Conservation (phyloP, 371 early-diverging fungal genomes). For the Mortierella sp. region DNA sequence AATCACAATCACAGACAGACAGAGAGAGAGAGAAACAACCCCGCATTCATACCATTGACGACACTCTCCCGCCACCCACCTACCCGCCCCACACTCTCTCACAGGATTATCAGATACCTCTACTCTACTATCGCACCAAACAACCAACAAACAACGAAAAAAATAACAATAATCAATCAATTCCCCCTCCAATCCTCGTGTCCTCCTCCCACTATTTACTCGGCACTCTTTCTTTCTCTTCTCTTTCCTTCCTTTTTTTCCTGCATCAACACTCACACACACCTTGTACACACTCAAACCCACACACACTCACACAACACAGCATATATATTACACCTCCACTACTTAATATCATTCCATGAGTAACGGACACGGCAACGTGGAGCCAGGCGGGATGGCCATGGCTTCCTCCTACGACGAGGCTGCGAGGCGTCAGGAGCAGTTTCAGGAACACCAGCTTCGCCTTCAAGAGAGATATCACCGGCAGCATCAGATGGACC, state of each 20-base stretch:
- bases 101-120: neutral
- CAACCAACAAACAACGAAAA: neutral
- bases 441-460: slow-evolving; percentile 46
- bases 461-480: slow-evolving; percentile 44
- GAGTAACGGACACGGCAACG: slow-evolving; percentile 55
- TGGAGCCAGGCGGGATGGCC: slow-evolving; percentile 56
- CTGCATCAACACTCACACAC: neutral
- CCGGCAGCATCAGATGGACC: slow-evolving; percentile 44
- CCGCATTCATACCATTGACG: neutral
- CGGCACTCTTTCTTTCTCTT: slow-evolving; percentile 5
- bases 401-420: slow-evolving; percentile 34
- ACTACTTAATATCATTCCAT: slow-evolving; percentile 13
- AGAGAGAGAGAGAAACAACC: neutral
- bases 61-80: slow-evolving; percentile 11
- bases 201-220: neutral
- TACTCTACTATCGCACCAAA: neutral
- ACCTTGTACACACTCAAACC: neutral
- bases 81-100: neutral
- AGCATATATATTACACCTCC: neutral
- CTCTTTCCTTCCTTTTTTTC: neutral
- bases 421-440: slow-evolving; percentile 36
- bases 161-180: neutral
- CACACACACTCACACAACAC: neutral
- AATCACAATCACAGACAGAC: neutral
- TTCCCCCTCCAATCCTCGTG: neutral